Conservation (phyloP, 2,329 filamentous ascomycete genomes). For the Talaromyces atroroseus region DNA sequence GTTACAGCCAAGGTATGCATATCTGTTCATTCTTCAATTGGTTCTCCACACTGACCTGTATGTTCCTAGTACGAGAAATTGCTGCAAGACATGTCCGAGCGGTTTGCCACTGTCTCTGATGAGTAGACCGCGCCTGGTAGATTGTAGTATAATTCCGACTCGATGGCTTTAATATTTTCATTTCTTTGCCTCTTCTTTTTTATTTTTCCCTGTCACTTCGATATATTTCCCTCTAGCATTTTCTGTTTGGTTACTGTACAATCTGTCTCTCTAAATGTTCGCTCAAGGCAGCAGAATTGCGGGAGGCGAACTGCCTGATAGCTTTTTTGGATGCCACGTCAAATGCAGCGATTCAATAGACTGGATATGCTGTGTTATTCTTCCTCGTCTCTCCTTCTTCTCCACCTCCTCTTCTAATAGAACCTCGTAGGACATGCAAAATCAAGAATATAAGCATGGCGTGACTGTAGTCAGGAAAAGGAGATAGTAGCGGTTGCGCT, state of each 20-base stretch:
- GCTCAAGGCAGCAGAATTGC: conserved; percentile 14
- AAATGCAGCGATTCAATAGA: background rate
- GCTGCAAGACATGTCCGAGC: conserved; percentile 87
- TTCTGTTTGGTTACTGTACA: background rate
- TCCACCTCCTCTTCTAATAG: background rate
- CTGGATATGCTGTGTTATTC: background rate
- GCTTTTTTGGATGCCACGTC: background rate
- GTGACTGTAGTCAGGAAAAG: no score
- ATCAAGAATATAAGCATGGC: no score
- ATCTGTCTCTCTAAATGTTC: background rate
- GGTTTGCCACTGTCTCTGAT: conserved; percentile 92
- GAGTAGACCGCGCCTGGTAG: conserved; percentile 55
- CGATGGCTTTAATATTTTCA: background rate
- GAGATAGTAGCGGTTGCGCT: background rate
- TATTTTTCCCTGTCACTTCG: background rate
- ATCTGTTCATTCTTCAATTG: background rate
- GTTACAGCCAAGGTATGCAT: conserved; percentile 73
- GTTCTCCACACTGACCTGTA: conserved; percentile 36
- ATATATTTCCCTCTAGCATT: conserved; percentile 9
- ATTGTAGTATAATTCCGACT: conserved; percentile 11
- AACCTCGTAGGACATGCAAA: no score
- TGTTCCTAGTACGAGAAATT: conserved; percentile 77
- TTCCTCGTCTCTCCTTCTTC: background rate
- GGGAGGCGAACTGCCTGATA: background rate
- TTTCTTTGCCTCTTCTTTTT: background rate